These are phyloP conservation scores for Chlorella sp. DNA, from an alignment of 139 green algal genomes.

Conservation along the genomic window DNA sequence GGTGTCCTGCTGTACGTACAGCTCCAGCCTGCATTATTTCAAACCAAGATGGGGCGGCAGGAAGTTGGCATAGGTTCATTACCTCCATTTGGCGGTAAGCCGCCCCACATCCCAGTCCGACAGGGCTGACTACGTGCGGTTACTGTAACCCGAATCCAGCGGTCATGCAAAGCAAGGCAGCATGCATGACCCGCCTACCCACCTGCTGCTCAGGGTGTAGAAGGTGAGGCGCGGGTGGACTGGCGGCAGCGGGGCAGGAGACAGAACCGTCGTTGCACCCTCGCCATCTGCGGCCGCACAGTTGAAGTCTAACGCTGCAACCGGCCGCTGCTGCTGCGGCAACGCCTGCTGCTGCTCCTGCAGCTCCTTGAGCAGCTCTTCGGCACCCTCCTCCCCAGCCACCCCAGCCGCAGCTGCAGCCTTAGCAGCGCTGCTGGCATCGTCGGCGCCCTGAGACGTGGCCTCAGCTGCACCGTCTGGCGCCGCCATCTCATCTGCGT, in stretches of 20 bases:
- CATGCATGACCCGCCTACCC: not conserved
- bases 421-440: not conserved
- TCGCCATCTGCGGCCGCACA: not conserved
- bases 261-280: too few relatives aligned
- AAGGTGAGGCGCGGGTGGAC: slow-evolving; percentile 50
- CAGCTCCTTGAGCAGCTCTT: slow-evolving; percentile 38
- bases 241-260: not conserved
- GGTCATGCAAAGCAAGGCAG: too few relatives aligned
- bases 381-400: slow-evolving; percentile 28
- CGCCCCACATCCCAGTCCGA: not conserved
- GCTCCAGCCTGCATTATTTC: slow-evolving; percentile 58
- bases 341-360: not conserved
- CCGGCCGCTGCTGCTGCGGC: not conserved
- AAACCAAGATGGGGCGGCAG: too few relatives aligned
- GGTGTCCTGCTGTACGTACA: slow-evolving; percentile 58
- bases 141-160: too few relatives aligned
- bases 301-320: not conserved
- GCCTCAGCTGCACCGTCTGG: not conserved
- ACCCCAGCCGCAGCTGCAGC: not conserved
- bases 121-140: too few relatives aligned
- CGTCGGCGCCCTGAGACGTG: too few relatives aligned
- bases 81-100: too few relatives aligned
- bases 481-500: not conserved
- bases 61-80: too few relatives aligned
- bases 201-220: slow-evolving; percentile 61